Percentiles rank a stretch among this genome's conserved stretches.
These are phyloP conservation scores for Solanum pinnatisectum DNA, from an alignment of 257 asterid species.

Conservation along the genomic window DNA sequence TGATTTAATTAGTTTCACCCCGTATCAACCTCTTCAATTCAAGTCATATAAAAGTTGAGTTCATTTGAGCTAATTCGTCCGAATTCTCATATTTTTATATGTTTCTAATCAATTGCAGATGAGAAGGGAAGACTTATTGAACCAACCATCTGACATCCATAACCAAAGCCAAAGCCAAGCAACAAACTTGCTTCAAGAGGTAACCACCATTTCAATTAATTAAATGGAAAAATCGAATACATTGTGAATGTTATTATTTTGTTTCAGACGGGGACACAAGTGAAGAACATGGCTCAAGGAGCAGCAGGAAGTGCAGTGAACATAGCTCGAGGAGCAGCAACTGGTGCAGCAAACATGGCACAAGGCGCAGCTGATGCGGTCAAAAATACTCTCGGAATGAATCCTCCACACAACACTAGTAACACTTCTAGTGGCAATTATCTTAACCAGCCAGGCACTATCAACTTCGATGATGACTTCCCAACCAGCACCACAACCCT, in stretches of 20 bases:
- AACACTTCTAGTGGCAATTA: background rate
- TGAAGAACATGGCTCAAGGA: constrained; percentile 42
- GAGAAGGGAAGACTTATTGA: constrained; percentile 30
- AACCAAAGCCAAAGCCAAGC: constrained; percentile 23
- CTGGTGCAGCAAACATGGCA: constrained; percentile 38
- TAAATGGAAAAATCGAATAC: background rate
- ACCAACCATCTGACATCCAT: constrained; percentile 24
- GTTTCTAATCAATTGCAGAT: constrained; percentile 18
- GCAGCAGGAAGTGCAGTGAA: constrained; percentile 37
- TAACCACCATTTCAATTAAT: constrained; percentile 2
- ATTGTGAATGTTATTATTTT: background rate
- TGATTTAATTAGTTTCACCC: background rate
- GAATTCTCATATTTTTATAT: background rate
- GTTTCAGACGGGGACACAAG: constrained; percentile 49
- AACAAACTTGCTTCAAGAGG: constrained; percentile 53
- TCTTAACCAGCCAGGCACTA: background rate
- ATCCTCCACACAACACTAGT: constrained; percentile 2
- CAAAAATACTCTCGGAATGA: constrained; percentile 41
- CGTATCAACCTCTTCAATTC: background rate
- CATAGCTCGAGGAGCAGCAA: constrained; percentile 40
- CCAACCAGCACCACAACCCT: background rate
- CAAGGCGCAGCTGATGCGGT: constrained; percentile 65
- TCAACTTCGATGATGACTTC: background rate
- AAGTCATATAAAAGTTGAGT: background rate
- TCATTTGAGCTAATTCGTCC: background rate